Percentiles rank a stretch among this genome's conserved stretches.
Evolutionary conservation across 139 green algal genomes (phyloP).

Genomic region (Coccomyxa sp.): DNA sequence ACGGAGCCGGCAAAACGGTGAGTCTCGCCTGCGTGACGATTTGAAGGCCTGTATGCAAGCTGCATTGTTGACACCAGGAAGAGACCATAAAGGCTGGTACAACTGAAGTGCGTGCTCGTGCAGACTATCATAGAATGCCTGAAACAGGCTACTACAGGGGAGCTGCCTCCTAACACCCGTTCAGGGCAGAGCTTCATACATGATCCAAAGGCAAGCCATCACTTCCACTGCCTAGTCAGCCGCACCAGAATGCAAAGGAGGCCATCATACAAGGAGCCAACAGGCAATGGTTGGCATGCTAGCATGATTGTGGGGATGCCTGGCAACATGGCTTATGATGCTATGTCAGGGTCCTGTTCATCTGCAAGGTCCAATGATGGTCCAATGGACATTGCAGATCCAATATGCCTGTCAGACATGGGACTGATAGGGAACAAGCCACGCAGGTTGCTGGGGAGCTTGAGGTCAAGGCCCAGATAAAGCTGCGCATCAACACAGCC

Average conservation of each 20-base stretch:
- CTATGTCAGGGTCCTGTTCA: no score
- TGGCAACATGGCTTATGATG: no score
- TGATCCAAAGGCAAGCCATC: conserved; percentile 75
- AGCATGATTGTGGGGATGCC: background rate
- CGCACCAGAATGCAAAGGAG: no score
- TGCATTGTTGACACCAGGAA: background rate
- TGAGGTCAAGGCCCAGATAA: conserved; percentile 97
- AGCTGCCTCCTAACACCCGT: conserved; percentile 89
- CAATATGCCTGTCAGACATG: background rate
- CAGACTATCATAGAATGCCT: conserved; percentile 99
- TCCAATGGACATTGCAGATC: background rate
- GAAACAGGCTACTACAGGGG: conserved; percentile 89
- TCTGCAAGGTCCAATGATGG: no score
- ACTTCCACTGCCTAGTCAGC: no score
- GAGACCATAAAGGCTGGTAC: no score
- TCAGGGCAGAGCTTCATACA: conserved; percentile 90
- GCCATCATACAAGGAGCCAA: no score
- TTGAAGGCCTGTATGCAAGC: background rate
- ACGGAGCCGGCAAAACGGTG: conserved; percentile 97
- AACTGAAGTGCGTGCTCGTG: no score
- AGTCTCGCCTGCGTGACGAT: conserved; percentile 1
- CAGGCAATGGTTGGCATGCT: background rate
- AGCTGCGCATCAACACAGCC: conserved; percentile 78
- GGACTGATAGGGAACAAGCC: background rate
- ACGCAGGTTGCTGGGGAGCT: conserved; percentile 78